phyloP scores from a whole-genome alignment of 163 green algal species.

The Scenedesmus sp. region DNA sequence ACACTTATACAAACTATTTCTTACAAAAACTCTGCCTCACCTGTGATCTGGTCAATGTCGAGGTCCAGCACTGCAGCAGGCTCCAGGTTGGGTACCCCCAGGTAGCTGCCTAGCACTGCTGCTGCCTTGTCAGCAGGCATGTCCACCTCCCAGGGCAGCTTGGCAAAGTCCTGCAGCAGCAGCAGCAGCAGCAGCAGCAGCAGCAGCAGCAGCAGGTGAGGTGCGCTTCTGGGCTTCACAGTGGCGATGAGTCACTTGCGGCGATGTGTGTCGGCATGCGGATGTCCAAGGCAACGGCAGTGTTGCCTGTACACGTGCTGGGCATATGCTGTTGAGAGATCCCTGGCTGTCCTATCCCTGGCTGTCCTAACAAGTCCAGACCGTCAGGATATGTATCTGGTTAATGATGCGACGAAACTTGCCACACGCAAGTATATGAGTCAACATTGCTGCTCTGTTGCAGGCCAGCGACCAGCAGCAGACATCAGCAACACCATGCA shows the following conservation, averaged over 20 bases:
- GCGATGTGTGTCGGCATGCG: background rate
- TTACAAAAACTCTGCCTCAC: too few species aligned
- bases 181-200: too few species aligned
- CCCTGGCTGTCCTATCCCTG: too few species aligned
- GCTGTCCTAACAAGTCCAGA: too few species aligned
- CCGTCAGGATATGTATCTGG: too few species aligned
- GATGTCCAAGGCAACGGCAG: background rate
- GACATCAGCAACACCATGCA: background rate
- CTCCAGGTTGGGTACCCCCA: slow-evolving; percentile 57
- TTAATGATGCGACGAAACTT: too few species aligned
- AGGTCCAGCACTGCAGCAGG: slow-evolving; percentile 64
- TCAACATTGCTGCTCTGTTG: too few species aligned
- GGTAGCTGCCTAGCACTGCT: slow-evolving; percentile 61
- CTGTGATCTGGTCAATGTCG: slow-evolving; percentile 54
- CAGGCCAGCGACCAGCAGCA: background rate
- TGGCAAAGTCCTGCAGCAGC: slow-evolving; percentile 58
- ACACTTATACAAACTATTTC: too few species aligned
- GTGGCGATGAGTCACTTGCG: background rate
- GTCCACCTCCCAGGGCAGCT: slow-evolving; percentile 66
- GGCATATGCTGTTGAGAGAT: too few species aligned
- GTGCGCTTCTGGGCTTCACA: too few species aligned
- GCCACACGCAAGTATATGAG: too few species aligned
- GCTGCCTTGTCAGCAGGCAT: slow-evolving; percentile 63
- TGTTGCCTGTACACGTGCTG: background rate
- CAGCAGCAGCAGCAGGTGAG: background rate